Conservation (phyloP, 495 filamentous ascomycete species). For the Rusavskia elegans region DNA sequence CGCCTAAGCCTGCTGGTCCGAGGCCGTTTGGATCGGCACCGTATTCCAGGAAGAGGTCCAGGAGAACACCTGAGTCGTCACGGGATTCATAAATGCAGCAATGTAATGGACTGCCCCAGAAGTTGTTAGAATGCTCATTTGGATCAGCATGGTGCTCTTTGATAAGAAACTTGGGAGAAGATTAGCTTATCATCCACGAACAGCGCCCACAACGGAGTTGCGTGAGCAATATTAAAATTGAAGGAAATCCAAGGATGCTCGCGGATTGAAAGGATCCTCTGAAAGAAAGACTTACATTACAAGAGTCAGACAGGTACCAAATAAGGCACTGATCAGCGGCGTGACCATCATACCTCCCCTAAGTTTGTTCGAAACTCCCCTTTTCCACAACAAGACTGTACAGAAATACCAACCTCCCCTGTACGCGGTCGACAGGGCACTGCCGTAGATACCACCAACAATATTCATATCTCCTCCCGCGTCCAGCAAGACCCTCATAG, state of each 20-base stretch:
- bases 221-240: too few species aligned
- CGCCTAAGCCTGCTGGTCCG: neutral
- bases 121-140: neutral
- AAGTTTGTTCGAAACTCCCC: neutral
- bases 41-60: neutral
- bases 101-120: neutral
- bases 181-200: neutral
- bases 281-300: neutral
- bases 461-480: constrained; percentile 1
- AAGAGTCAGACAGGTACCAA: neutral
- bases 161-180: neutral
- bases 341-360: neutral
- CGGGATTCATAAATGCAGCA: neutral
- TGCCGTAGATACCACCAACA: neutral
- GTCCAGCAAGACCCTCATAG: neutral
- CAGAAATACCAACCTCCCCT: neutral
- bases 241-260: too few species aligned
- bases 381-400: neutral
- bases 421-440: neutral
- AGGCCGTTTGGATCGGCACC: neutral
- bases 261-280: neutral
- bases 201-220: too few species aligned
- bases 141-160: neutral
- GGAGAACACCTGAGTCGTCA: neutral
- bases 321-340: neutral